A percentile compares a stretch with the other conserved stretches of the same genome.
Evolutionary conservation across 768 basidiomycete species (phyloP).

Genomic region (Phaffia tasmanica): DNA sequence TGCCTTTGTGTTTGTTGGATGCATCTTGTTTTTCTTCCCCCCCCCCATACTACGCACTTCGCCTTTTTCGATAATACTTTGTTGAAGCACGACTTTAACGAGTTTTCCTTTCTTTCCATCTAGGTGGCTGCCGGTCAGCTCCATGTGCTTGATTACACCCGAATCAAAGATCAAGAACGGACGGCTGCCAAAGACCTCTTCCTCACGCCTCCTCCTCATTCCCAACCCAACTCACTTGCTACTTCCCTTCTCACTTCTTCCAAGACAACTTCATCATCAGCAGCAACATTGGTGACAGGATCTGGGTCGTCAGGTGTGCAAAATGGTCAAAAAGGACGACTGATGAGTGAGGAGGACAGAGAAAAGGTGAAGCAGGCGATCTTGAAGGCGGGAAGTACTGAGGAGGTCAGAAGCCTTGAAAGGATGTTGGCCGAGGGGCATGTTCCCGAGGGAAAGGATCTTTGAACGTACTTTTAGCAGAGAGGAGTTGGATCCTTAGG

Average conservation of each 20-base stretch:
- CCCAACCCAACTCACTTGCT: constrained; percentile 36
- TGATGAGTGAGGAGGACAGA: constrained; percentile 39
- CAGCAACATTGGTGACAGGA: constrained; percentile 8
- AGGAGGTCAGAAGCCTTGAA: constrained; percentile 37
- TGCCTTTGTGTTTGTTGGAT: background rate
- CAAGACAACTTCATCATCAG: constrained; percentile 26
- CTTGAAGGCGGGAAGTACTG: constrained; percentile 34
- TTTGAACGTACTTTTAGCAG: background rate
- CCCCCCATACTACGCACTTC: background rate
- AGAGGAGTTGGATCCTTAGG: background rate
- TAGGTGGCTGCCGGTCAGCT: constrained; percentile 35
- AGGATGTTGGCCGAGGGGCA: constrained; percentile 38
- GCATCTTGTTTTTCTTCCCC: background rate
- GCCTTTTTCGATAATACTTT: background rate
- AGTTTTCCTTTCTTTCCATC: background rate
- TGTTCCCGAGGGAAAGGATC: constrained; percentile 33
- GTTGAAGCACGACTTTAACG: background rate
- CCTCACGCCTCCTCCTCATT: constrained; percentile 30
- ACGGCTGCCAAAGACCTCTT: constrained; percentile 31
- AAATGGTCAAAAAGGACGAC: constrained; percentile 34
- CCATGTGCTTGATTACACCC: constrained; percentile 36
- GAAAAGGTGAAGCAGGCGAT: constrained; percentile 36
- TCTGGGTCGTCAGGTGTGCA: constrained; percentile 5
- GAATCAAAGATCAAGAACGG: constrained; percentile 38
- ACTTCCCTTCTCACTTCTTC: constrained; percentile 30